A percentile compares a stretch with the other conserved stretches of the same genome.
Evolutionary conservation across 768 basidiomycete genomes (phyloP).

Genomic region (Termitomyces sp.): DNA sequence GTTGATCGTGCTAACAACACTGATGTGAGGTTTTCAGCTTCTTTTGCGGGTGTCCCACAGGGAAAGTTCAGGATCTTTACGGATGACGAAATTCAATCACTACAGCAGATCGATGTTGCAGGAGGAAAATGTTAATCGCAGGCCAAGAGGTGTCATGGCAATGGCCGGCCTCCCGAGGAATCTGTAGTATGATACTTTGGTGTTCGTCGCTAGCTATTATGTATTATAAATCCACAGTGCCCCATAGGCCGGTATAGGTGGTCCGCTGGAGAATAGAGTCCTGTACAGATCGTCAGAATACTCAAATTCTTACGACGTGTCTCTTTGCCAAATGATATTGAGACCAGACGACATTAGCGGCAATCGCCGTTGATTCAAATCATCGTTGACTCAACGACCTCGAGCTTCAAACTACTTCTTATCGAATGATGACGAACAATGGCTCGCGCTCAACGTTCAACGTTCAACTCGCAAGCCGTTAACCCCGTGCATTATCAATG

Average conservation of each 20-base stretch:
- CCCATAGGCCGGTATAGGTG: neutral
- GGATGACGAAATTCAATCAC: neutral
- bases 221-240: neutral
- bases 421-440: neutral
- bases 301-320: too few relatives aligned
- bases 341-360: neutral
- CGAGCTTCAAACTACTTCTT: neutral
- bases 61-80: neutral
- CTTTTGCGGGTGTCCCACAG: constrained; percentile 1
- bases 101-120: neutral
- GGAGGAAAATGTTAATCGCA: neutral
- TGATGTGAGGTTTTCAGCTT: constrained; percentile 26
- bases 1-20: constrained; percentile 38
- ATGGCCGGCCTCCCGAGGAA: neutral
- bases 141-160: neutral
- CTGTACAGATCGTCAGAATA: too few relatives aligned
- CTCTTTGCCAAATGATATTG: too few relatives aligned
- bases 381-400: neutral
- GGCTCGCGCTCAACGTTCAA: too few relatives aligned
- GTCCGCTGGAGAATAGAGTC: too few relatives aligned
- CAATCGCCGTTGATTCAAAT: neutral
- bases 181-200: neutral
- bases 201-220: neutral
- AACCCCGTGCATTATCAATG: neutral
- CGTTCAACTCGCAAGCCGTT: neutral